These are phyloP conservation scores for Solanum hybrid DNA, from an alignment of 305 asterid genomes.

Conservation along the genomic window DNA sequence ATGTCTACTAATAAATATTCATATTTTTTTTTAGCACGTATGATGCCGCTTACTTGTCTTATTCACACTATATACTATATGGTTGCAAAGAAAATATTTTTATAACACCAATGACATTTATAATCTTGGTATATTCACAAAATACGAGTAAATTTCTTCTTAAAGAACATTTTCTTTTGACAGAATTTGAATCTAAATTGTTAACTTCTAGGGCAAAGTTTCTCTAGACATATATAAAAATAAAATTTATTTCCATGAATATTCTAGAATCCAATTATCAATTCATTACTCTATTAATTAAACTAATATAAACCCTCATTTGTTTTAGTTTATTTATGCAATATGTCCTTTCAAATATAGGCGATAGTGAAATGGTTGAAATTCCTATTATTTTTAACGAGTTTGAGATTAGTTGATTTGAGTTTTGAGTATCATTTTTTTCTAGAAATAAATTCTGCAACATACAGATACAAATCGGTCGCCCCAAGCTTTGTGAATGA, in stretches of 20 bases:
- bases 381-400: too few species aligned
- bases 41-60: not conserved
- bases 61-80: not conserved
- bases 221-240: not conserved
- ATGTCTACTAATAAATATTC: not conserved
- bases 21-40: not conserved
- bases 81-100: not conserved
- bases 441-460: not conserved
- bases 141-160: not conserved
- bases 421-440: too few species aligned
- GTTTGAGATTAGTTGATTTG: not conserved
- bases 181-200: not conserved
- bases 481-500: not conserved
- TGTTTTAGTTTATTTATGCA: not conserved
- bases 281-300: not conserved
- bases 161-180: not conserved
- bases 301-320: not conserved
- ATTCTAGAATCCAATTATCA: constrained; percentile 2
- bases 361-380: not conserved
- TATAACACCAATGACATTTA: not conserved
- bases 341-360: not conserved
- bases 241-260: not conserved
- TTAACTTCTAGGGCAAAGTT: not conserved
- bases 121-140: not conserved
- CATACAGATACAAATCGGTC: fast-evolving